Conservation (phyloP, 2,329 filamentous ascomycete genomes). For the Fusarium humuli region DNA sequence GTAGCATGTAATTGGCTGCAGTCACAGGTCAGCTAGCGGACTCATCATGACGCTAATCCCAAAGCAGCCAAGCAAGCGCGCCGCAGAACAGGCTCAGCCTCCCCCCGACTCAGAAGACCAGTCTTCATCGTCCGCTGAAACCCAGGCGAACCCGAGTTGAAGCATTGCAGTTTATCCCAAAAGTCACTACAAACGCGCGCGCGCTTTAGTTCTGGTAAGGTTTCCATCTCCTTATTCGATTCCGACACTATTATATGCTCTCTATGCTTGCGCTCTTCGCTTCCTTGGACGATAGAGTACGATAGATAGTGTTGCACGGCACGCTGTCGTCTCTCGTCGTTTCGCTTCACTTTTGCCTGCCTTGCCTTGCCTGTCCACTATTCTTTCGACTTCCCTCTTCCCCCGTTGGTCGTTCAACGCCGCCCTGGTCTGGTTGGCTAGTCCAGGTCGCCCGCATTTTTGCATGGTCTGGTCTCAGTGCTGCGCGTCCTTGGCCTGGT, state of each 20-base stretch:
- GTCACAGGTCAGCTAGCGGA: constrained; percentile 30
- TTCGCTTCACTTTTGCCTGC: constrained; percentile 35
- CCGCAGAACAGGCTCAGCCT: constrained; percentile 39
- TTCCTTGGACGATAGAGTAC: constrained; percentile 26
- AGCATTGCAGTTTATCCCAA: constrained; percentile 47
- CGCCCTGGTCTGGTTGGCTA: constrained; percentile 23
- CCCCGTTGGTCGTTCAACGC: constrained; percentile 20
- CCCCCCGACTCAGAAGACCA: constrained; percentile 40
- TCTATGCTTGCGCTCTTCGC: constrained; percentile 4
- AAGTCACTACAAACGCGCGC: constrained; percentile 41
- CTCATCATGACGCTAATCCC: constrained; percentile 46
- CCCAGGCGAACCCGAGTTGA: constrained; percentile 47
- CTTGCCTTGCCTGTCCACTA: constrained; percentile 30
- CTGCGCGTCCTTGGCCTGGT: constrained; percentile 41
- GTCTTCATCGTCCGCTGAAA: constrained; percentile 50
- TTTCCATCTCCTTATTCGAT: constrained; percentile 41
- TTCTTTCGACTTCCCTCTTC: constrained; percentile 31
- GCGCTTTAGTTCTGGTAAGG: constrained; percentile 50
- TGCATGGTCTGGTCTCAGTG: constrained; percentile 41
- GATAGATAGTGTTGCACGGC: constrained; percentile 37
- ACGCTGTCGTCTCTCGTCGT: constrained; percentile 33
- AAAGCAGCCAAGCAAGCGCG: constrained; percentile 45
- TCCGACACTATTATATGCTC: constrained; percentile 9
- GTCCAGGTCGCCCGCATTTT: constrained; percentile 28
- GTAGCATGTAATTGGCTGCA: constrained; percentile 40